These are phyloP conservation scores for Centella asiatica DNA, from an alignment of 129 eudicot genomes.

Conservation along the genomic window DNA sequence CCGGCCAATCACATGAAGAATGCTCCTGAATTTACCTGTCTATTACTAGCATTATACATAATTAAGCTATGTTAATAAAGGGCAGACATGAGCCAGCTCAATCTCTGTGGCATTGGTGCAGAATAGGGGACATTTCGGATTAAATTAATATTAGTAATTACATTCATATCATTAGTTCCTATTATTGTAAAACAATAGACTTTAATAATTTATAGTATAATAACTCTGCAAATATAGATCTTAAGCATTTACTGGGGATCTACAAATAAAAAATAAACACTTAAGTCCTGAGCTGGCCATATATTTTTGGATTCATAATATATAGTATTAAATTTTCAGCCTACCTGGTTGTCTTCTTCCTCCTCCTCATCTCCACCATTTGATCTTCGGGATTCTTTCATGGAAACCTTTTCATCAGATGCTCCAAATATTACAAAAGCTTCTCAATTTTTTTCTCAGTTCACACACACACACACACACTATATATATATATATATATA, in stretches of 20 bases:
- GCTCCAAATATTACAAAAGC: slow-evolving; percentile 18
- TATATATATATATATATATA: slow-evolving; percentile 6
- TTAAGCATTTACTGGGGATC: slow-evolving; percentile 31
- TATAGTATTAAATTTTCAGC: background rate
- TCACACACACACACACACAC: too few species aligned
- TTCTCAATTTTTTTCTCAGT: slow-evolving; percentile 2
- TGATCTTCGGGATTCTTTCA: slow-evolving; percentile 17
- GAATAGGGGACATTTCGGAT: slow-evolving; percentile 23
- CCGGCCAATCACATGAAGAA: slow-evolving; percentile 29
- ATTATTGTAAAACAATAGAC: background rate
- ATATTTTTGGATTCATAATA: slow-evolving; percentile 17
- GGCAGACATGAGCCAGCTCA: slow-evolving; percentile 51
- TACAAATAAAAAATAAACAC: background rate
- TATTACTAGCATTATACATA: slow-evolving; percentile 30
- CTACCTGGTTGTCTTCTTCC: slow-evolving; percentile 19
- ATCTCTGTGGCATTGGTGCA: slow-evolving; percentile 31
- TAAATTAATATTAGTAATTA: slow-evolving; percentile 15
- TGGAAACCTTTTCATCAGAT: slow-evolving; percentile 8
- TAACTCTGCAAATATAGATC: slow-evolving; percentile 15
- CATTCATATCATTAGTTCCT: slow-evolving; percentile 13
- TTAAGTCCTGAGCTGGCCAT: slow-evolving; percentile 31
- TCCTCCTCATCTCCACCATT: slow-evolving; percentile 6
- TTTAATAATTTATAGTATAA: background rate
- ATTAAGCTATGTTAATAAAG: slow-evolving; percentile 33
- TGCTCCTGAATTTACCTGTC: slow-evolving; percentile 26